phyloP scores from a whole-genome alignment of 73 alveolate genomes.

The Durusdinium trenchii region DNA sequence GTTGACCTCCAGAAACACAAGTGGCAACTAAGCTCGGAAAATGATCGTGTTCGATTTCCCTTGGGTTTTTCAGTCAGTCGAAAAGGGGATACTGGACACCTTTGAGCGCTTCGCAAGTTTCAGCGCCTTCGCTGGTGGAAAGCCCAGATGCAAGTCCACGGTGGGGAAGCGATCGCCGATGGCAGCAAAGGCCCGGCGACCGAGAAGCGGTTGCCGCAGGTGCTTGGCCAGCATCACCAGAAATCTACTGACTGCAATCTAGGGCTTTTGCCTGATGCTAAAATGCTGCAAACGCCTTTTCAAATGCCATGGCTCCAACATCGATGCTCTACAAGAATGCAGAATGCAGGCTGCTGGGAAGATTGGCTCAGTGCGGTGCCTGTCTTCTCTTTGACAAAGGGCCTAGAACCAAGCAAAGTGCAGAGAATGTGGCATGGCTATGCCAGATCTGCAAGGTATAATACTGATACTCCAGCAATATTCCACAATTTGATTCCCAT shows the following conservation, averaged over 20 bases:
- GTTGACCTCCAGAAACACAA: not conserved
- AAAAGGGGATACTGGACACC: too few species aligned
- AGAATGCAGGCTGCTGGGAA: not conserved
- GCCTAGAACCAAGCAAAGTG: not conserved
- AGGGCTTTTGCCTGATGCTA: not conserved
- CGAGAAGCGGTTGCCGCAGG: too few species aligned
- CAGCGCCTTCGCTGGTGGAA: constrained; percentile 74
- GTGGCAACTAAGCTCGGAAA: not conserved
- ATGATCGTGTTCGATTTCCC: too few species aligned
- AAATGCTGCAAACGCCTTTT: not conserved
- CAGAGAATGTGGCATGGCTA: not conserved
- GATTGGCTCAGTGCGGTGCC: not conserved
- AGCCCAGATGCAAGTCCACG: constrained; percentile 61
- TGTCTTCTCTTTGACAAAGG: constrained; percentile 25
- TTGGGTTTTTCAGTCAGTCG: too few species aligned
- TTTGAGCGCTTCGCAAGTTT: not conserved
- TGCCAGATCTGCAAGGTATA: not conserved
- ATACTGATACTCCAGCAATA: not conserved
- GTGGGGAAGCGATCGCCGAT: constrained; percentile 60
- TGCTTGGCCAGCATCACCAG: too few species aligned
- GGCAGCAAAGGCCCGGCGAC: constrained; percentile 61
- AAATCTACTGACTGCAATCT: not conserved
- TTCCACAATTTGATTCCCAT: not conserved
- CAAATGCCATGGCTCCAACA: too few species aligned
- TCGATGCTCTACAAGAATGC: not conserved